Evolutionary conservation across 2,329 filamentous ascomycete genomes (phyloP).

Genomic region (Penicillium sp.): DNA sequence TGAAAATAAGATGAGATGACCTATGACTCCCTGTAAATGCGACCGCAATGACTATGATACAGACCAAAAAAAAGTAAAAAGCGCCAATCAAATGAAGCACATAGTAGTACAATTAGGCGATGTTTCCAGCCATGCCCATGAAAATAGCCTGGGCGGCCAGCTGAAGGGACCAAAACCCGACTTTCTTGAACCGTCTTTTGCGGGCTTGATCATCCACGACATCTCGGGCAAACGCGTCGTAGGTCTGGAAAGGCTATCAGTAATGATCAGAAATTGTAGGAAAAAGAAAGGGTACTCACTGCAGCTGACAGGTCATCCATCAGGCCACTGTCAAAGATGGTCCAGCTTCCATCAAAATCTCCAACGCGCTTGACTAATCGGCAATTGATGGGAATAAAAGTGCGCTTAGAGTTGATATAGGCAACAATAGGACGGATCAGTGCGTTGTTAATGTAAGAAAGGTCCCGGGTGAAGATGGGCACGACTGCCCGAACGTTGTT

Average conservation of each 20-base stretch:
- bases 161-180: conserved; percentile 93
- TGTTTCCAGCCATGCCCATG: conserved; percentile 87
- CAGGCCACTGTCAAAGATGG: conserved; percentile 85
- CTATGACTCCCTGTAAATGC: conserved; percentile 6
- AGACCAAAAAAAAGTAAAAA: not conserved
- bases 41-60: conserved; percentile 5
- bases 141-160: conserved; percentile 90
- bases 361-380: conserved; percentile 83
- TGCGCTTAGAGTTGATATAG: conserved; percentile 93
- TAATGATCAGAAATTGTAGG: not conserved
- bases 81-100: conserved; percentile 3
- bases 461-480: conserved; percentile 84
- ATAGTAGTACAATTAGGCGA: conserved; percentile 47
- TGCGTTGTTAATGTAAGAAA: conserved; percentile 95
- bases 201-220: conserved; percentile 86
- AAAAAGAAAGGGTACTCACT: conserved; percentile 39
- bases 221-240: conserved; percentile 88
- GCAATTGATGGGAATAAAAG: conserved; percentile 93
- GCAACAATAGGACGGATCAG: conserved; percentile 94
- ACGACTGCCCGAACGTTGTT: conserved; percentile 93
- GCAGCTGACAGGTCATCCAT: conserved; percentile 93
- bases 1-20: not conserved
- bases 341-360: conserved; percentile 96
- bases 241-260: conserved; percentile 55
- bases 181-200: conserved; percentile 85